phyloP scores from a whole-genome alignment of 2,329 filamentous ascomycete species.

The Apiospora saccharicola region DNA sequence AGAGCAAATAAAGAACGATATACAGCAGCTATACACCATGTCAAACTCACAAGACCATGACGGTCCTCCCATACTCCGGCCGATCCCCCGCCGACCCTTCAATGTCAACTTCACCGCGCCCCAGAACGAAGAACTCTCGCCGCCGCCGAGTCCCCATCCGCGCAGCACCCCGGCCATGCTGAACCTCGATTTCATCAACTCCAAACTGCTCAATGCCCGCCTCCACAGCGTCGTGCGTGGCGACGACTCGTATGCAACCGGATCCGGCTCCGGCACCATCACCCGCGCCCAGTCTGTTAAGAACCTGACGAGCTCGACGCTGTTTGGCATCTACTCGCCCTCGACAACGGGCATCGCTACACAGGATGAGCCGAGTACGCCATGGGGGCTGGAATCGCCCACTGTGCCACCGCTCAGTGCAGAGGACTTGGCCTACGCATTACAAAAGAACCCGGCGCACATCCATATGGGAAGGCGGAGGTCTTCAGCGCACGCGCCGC shows the following conservation, averaged over 20 bases:
- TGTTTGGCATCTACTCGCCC: slow-evolving; percentile 89
- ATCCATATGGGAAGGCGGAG: slow-evolving; percentile 36
- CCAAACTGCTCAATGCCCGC: slow-evolving; percentile 39
- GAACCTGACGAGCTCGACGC: slow-evolving; percentile 87
- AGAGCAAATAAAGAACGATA: background rate
- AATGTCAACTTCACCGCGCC: slow-evolving; percentile 61
- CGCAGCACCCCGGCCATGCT: slow-evolving; percentile 53
- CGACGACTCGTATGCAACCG: slow-evolving; percentile 35
- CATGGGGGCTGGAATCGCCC: slow-evolving; percentile 81
- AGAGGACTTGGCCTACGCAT: slow-evolving; percentile 37
- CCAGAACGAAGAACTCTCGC: slow-evolving; percentile 47
- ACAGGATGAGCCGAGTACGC: slow-evolving; percentile 68
- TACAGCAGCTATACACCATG: slow-evolving; percentile 4
- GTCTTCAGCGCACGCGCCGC: slow-evolving; percentile 41
- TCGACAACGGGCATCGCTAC: slow-evolving; percentile 53
- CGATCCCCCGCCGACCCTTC: slow-evolving; percentile 77
- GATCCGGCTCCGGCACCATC: slow-evolving; percentile 50
- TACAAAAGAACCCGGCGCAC: slow-evolving; percentile 30
- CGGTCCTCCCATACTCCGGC: slow-evolving; percentile 67
- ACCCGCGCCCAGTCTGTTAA: slow-evolving; percentile 79
- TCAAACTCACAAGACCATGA: slow-evolving; percentile 39
- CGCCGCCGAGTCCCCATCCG: slow-evolving; percentile 48
- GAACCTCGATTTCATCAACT: slow-evolving; percentile 47
- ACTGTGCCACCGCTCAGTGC: slow-evolving; percentile 50
- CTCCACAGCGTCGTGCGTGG: slow-evolving; percentile 33